phyloP scores from a whole-genome alignment of 108 stramenopile species.

The Mayamaea pseudoterrestris region DNA sequence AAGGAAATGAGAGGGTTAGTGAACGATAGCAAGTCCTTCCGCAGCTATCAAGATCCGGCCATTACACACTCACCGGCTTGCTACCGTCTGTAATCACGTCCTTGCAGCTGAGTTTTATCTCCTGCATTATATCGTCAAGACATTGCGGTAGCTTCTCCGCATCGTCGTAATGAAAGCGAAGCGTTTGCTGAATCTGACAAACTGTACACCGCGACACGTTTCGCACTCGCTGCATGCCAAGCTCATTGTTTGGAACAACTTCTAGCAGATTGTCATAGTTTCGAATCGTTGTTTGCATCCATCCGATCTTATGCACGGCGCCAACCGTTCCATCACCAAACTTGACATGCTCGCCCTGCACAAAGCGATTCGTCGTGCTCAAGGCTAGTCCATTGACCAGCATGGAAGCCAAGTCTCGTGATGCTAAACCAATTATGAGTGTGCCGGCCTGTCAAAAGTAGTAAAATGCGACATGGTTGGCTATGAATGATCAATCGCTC shows the following conservation, averaged over 20 bases:
- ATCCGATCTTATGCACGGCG: slow-evolving; percentile 30
- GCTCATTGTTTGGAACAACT: slow-evolving; percentile 44
- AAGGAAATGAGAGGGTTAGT: too few species aligned
- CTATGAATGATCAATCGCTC: too few species aligned
- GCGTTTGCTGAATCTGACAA: slow-evolving; percentile 54
- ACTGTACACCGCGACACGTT: slow-evolving; percentile 31
- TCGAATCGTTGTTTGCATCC: slow-evolving; percentile 21
- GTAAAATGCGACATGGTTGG: too few species aligned
- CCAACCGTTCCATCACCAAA: slow-evolving; percentile 51
- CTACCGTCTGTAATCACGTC: slow-evolving; percentile 45
- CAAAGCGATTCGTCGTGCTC: slow-evolving; percentile 32
- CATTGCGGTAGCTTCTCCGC: slow-evolving; percentile 35
- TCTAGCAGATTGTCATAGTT: slow-evolving; percentile 29
- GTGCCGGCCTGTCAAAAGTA: too few species aligned
- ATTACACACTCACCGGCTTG: slow-evolving; percentile 18
- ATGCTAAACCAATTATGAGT: slow-evolving; percentile 9
- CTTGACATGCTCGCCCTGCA: slow-evolving; percentile 39
- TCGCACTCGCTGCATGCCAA: slow-evolving; percentile 30
- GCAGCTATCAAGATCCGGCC: background rate
- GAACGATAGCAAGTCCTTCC: too few species aligned
- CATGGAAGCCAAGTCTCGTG: slow-evolving; percentile 5
- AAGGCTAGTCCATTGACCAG: slow-evolving; percentile 44
- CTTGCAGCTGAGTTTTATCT: slow-evolving; percentile 42
- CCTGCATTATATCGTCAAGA: slow-evolving; percentile 30
- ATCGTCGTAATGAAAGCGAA: slow-evolving; percentile 44